Conservation (phyloP, 2,329 filamentous ascomycete species). For the Colletotrichum shisoi region DNA sequence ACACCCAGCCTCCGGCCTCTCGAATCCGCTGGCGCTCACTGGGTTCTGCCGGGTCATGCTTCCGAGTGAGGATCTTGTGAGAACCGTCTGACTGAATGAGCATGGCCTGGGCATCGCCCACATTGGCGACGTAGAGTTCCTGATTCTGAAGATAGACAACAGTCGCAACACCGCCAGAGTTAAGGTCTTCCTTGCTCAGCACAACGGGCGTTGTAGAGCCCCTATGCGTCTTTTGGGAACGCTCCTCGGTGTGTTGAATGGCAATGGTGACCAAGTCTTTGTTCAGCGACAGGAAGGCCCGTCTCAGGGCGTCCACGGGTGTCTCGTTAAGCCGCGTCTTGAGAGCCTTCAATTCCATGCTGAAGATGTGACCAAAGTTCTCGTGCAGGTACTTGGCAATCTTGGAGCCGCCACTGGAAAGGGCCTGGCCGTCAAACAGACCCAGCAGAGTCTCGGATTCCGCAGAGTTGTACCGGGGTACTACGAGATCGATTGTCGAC, state of each 20-base stretch:
- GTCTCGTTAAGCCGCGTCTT: constrained; percentile 74
- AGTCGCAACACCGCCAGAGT: constrained; percentile 89
- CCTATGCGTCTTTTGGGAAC: constrained; percentile 71
- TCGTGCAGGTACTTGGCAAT: constrained; percentile 97
- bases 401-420: constrained; percentile 89
- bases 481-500: constrained; percentile 93
- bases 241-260: constrained; percentile 80
- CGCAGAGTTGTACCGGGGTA: constrained; percentile 87
- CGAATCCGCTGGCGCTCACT: constrained; percentile 87
- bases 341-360: constrained; percentile 78
- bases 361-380: constrained; percentile 88
- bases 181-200: constrained; percentile 86
- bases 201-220: constrained; percentile 76
- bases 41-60: constrained; percentile 91
- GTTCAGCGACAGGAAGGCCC: constrained; percentile 88
- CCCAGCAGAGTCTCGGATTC: constrained; percentile 90
- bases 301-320: constrained; percentile 80
- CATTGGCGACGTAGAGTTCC: constrained; percentile 92
- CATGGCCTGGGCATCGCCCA: constrained; percentile 95
- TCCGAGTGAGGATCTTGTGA: constrained; percentile 82
- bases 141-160: constrained; percentile 88
- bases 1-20: constrained; percentile 94
- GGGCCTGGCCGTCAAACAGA: constrained; percentile 94
- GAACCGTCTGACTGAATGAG: constrained; percentile 88
- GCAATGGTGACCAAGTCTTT: constrained; percentile 91